A percentile compares a stretch with the other conserved stretches of the same genome.
Conservation (phyloP, 257 asterid species). For the Solanum corneliomulleri region DNA sequence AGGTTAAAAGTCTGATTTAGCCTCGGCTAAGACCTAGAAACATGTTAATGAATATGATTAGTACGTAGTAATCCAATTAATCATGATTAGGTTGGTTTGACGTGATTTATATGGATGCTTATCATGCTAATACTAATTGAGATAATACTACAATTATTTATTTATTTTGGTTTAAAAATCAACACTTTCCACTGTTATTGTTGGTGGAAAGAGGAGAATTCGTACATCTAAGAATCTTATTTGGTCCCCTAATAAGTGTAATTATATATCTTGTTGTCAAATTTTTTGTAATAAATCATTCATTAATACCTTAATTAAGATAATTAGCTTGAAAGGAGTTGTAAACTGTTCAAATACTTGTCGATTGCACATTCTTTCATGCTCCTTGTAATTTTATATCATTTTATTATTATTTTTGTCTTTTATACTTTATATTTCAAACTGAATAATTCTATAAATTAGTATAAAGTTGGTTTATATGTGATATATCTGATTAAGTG, state of each 20-base stretch:
- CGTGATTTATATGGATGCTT: background rate
- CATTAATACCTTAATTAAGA: background rate
- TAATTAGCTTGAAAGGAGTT: background rate
- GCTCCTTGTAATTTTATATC: background rate
- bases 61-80: background rate
- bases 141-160: background rate
- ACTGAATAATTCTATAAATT: background rate
- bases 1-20: background rate
- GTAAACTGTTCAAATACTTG: background rate
- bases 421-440: background rate
- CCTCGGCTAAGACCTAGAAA: background rate
- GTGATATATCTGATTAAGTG: background rate
- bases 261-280: background rate
- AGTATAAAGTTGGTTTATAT: no score
- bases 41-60: background rate
- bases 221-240: background rate
- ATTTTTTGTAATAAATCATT: background rate
- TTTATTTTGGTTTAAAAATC: background rate
- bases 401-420: background rate
- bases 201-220: background rate
- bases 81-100: conserved; percentile 3
- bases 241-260: conserved; percentile 8
- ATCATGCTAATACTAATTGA: background rate
- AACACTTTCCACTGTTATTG: conserved; percentile 1
- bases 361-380: background rate